These are phyloP conservation scores for Bruguiera parviflora DNA, from an alignment of 345 rosid genomes.

Conservation along the genomic window DNA sequence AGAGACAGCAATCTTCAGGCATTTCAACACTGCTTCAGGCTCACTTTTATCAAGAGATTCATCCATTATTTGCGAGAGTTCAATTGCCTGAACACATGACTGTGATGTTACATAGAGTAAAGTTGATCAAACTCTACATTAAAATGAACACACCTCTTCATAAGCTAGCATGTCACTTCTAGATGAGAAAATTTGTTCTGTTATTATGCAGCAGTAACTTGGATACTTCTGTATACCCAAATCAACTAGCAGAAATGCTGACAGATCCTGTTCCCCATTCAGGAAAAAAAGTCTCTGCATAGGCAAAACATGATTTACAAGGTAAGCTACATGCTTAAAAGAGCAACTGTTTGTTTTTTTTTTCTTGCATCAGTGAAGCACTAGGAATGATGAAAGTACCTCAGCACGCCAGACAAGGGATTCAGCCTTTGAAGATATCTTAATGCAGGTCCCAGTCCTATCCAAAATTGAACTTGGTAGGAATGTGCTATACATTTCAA, in stretches of 20 bases:
- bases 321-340: not conserved
- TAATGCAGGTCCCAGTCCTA: conserved; percentile 54
- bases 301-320: conserved; percentile 8
- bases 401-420: conserved; percentile 81
- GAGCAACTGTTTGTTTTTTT: not conserved
- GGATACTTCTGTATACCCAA: conserved; percentile 81
- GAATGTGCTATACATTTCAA: conserved; percentile 42
- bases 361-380: not conserved
- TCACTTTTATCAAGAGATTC: conserved; percentile 68
- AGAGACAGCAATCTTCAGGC: conserved; percentile 62
- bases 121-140: not conserved
- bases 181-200: conserved; percentile 52
- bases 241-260: conserved; percentile 77
- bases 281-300: conserved; percentile 92
- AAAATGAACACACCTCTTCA: conserved; percentile 67
- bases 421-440: conserved; percentile 55
- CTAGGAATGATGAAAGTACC: conserved; percentile 37
- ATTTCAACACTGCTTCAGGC: conserved; percentile 46
- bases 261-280: conserved; percentile 82
- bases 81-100: conserved; percentile 63
- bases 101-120: conserved; percentile 11
- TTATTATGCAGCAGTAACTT: conserved; percentile 55
- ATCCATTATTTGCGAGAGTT: conserved; percentile 86
- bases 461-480: conserved; percentile 49
- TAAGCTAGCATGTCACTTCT: conserved; percentile 63